Percentiles rank a stretch among this genome's conserved stretches.
Conservation (phyloP, 768 basidiomycete species). For the Pulveroboletus sp. region DNA sequence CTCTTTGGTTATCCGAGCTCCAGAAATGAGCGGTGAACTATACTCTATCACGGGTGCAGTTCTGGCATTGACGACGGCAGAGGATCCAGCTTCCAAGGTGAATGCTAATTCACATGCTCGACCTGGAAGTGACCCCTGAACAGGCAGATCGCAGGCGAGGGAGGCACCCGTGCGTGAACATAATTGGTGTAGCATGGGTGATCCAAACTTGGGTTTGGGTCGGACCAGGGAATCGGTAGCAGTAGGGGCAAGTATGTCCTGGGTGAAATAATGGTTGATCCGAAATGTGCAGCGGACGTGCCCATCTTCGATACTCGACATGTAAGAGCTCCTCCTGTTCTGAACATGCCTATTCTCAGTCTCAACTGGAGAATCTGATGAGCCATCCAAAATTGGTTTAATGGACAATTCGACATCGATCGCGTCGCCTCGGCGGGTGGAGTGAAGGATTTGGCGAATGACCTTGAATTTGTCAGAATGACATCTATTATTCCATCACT, state of each 20-base stretch:
- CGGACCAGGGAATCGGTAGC: constrained; percentile 22
- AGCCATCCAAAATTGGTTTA: constrained; percentile 27
- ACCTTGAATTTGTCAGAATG: constrained; percentile 46
- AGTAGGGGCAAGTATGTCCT: constrained; percentile 9
- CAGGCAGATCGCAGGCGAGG: constrained; percentile 35
- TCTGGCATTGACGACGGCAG: constrained; percentile 39
- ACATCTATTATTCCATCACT: not conserved
- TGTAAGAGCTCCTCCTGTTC: constrained; percentile 24
- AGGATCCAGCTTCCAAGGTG: constrained; percentile 55
- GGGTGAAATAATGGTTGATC: constrained; percentile 46
- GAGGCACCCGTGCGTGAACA: constrained; percentile 56
- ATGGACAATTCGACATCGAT: constrained; percentile 81
- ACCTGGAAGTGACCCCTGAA: constrained; percentile 38
- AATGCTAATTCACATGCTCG: constrained; percentile 65
- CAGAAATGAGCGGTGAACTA: constrained; percentile 43
- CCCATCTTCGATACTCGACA: constrained; percentile 26
- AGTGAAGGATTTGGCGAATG: constrained; percentile 73
- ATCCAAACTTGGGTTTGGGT: constrained; percentile 39
- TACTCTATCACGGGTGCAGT: constrained; percentile 41
- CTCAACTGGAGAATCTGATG: constrained; percentile 23
- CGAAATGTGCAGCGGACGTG: constrained; percentile 56
- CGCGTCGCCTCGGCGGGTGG: constrained; percentile 68
- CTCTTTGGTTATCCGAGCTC: constrained; percentile 55
- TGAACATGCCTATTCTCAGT: constrained; percentile 19
- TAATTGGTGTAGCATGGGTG: constrained; percentile 55